These are phyloP conservation scores for Lichina pygmaea DNA, from an alignment of 495 filamentous ascomycete species.

Conservation along the genomic window DNA sequence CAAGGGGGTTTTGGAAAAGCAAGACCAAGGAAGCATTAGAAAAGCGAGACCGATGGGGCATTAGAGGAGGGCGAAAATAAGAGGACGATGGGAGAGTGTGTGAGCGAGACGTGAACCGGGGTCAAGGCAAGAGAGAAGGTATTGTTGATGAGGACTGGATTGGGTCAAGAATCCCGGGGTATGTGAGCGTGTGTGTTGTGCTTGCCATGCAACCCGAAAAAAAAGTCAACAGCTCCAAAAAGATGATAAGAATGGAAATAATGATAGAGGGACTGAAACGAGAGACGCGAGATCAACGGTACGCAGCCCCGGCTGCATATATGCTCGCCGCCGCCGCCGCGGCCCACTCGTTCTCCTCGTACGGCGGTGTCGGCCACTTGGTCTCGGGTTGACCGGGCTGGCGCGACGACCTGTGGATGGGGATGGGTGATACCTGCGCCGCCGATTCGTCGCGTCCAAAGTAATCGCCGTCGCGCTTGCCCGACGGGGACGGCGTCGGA, in stretches of 20 bases:
- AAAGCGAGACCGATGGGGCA: background rate
- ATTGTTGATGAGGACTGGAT: background rate
- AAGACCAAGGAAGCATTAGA: no score
- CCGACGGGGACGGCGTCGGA: conserved; percentile 74
- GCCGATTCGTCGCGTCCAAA: conserved; percentile 29
- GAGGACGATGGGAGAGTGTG: background rate
- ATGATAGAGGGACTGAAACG: background rate
- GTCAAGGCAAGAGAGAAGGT: background rate
- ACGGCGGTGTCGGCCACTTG: conserved; percentile 92
- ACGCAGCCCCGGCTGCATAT: background rate
- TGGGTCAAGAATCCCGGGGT: background rate
- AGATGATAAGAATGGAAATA: background rate
- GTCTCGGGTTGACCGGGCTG: conserved; percentile 25
- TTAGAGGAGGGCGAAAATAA: background rate
- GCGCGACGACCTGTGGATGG: conserved; percentile 22
- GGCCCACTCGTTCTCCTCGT: conserved; percentile 72
- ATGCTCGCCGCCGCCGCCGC: conserved; percentile 20
- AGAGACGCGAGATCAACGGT: background rate
- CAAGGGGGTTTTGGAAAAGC: no score
- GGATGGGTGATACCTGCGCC: conserved; percentile 20
- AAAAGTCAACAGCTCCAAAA: background rate
- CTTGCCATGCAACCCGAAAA: background rate
- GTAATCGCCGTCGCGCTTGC: conserved; percentile 43
- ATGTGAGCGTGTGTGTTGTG: background rate
- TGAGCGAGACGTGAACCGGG: no score